phyloP scores from a whole-genome alignment of 1,139 yeast genomes.

The Taphrina deformans region DNA sequence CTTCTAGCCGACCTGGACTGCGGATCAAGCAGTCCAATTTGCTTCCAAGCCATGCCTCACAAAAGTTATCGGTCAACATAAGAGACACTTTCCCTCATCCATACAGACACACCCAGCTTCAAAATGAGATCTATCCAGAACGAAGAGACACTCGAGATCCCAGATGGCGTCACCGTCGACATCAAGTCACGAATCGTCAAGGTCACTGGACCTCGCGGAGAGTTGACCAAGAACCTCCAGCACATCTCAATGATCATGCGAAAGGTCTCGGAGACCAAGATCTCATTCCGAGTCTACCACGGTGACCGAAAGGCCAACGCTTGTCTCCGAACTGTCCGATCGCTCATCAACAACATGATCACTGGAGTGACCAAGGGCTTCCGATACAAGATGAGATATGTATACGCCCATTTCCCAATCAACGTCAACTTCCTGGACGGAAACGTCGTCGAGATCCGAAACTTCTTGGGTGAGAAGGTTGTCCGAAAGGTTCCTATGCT shows the following conservation, averaged over 20 bases:
- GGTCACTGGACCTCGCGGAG: constrained; percentile 99
- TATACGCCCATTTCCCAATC: constrained; percentile 99
- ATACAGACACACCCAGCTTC: not conserved
- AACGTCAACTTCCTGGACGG: constrained; percentile 88
- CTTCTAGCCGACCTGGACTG: constrained; percentile 1
- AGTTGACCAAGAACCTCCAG: constrained; percentile 82
- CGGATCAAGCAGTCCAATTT: not conserved
- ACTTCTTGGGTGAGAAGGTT: constrained; percentile 98
- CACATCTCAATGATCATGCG: constrained; percentile 93
- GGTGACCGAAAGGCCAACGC: constrained; percentile 99
- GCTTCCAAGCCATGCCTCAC: not conserved
- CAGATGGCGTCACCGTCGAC: constrained; percentile 88
- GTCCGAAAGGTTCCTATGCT: constrained; percentile 81
- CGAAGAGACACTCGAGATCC: constrained; percentile 85
- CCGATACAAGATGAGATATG: constrained; percentile 99
- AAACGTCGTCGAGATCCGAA: constrained; percentile 89
- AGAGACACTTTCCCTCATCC: not conserved
- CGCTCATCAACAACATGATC: constrained; percentile 88
- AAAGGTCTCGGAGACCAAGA: constrained; percentile 67
- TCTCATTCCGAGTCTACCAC: constrained; percentile 91
- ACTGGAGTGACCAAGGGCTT: constrained; percentile 94
- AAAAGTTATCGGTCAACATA: not conserved
- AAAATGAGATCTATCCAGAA: constrained; percentile 36
- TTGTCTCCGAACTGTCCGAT: constrained; percentile 97
- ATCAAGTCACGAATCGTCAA: constrained; percentile 89